phyloP scores from a whole-genome alignment of 164 flowering plant species.

The Liquidambar formosana region DNA sequence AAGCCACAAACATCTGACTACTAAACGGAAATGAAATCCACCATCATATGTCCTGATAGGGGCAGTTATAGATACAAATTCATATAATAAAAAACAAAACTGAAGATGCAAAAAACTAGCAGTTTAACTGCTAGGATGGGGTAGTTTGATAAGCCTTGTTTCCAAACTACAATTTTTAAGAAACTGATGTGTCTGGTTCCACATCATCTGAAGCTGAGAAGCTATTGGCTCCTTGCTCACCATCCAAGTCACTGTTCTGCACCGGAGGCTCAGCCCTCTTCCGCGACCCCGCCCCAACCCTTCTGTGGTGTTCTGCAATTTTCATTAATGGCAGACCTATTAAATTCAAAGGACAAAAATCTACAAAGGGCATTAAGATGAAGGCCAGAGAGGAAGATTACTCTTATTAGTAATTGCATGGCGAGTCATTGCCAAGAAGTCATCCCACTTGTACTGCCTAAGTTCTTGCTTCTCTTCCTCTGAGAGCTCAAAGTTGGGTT shows the following conservation, averaged over 20 bases:
- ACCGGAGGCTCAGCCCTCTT: constrained; percentile 33
- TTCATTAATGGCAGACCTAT: not conserved
- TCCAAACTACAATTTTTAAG: constrained; percentile 18
- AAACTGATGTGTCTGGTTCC: constrained; percentile 34
- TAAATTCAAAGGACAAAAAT: not conserved
- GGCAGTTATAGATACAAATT: constrained; percentile 24
- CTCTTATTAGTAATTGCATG: constrained; percentile 74
- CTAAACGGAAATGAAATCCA: not conserved
- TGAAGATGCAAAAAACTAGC: not conserved
- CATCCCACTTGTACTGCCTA: constrained; percentile 71
- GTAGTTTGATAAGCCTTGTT: constrained; percentile 7
- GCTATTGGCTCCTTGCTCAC: constrained; percentile 34
- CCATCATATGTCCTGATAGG: constrained; percentile 32
- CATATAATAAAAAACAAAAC: constrained; percentile 10
- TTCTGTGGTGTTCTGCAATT: constrained; percentile 54
- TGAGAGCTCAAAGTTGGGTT: constrained; percentile 84
- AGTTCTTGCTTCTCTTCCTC: constrained; percentile 87
- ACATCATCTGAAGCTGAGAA: constrained; percentile 56
- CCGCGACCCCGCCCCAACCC: constrained; percentile 33
- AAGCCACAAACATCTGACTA: not conserved
- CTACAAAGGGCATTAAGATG: not conserved
- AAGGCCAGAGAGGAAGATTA: constrained; percentile 18
- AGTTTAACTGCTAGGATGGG: constrained; percentile 11
- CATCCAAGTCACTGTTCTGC: constrained; percentile 40
- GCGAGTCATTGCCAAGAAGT: constrained; percentile 80